Conservation (phyloP, 2,329 filamentous ascomycete species). For the Neofusicoccum sp. region DNA sequence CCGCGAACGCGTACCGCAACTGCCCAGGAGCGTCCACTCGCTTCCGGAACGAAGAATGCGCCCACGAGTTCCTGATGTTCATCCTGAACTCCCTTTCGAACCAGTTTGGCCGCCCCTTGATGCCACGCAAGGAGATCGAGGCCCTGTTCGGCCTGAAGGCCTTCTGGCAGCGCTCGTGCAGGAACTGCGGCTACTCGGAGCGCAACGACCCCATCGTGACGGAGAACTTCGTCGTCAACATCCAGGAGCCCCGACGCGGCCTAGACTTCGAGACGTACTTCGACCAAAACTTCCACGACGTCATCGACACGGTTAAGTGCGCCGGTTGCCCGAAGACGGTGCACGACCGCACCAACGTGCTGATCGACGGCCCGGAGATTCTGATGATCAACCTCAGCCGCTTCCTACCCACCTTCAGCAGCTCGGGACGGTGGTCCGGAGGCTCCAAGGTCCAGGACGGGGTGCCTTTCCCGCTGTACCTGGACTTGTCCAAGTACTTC, state of each 20-base stretch:
- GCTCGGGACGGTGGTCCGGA: background rate
- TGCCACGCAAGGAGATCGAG: background rate
- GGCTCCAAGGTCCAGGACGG: background rate
- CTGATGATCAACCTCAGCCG: slow-evolving; percentile 22
- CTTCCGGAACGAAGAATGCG: background rate
- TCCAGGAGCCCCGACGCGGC: background rate
- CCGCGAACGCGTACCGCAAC: background rate
- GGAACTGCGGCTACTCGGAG: background rate
- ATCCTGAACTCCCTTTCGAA: background rate
- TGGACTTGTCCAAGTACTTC: slow-evolving; percentile 1
- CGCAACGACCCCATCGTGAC: background rate
- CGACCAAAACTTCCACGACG: slow-evolving; percentile 17
- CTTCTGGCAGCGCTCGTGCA: slow-evolving; percentile 4
- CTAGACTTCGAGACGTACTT: slow-evolving; percentile 19
- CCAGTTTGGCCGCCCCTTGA: background rate
- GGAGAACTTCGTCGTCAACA: background rate
- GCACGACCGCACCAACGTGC: slow-evolving; percentile 2
- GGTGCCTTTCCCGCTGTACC: background rate
- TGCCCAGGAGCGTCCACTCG: background rate
- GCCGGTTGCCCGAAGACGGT: slow-evolving; percentile 17
- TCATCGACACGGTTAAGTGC: slow-evolving; percentile 18
- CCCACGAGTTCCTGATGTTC: background rate
- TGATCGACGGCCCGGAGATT: slow-evolving; percentile 21
- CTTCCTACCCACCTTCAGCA: too few species aligned
- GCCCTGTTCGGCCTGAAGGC: slow-evolving; percentile 18